Conservation (phyloP, 352 stramenopile genomes). For the Globisporangium camurandrum region DNA sequence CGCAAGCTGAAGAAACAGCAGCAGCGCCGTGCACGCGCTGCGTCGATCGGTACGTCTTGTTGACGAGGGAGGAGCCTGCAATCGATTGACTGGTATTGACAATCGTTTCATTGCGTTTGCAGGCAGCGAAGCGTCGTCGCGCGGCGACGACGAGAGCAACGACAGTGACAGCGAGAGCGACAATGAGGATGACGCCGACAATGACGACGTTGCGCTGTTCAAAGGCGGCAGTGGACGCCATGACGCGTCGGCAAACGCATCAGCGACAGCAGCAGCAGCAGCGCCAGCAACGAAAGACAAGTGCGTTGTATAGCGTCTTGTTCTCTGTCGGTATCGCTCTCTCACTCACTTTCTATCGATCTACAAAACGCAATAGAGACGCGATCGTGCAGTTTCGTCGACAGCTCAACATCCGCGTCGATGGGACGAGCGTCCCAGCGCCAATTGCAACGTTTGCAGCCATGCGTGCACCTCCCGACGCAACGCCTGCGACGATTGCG, state of each 20-base stretch:
- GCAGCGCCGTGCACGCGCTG: conserved; percentile 27
- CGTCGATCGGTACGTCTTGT: conserved; percentile 22
- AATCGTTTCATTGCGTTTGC: no score
- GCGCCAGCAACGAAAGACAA: conserved; percentile 18
- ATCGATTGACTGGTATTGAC: no score
- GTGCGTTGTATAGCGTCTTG: conserved; percentile 8
- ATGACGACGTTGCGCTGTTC: conserved; percentile 44
- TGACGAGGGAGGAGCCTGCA: no score
- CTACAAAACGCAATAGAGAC: no score
- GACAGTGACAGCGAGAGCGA: conserved; percentile 12
- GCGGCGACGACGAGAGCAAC: conserved; percentile 19
- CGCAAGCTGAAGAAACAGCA: conserved; percentile 38
- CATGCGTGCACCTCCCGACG: conserved; percentile 52
- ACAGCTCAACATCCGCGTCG: conserved; percentile 76
- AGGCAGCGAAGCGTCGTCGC: conserved; percentile 13
- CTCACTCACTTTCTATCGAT: no score
- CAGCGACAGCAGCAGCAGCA: conserved; percentile 11
- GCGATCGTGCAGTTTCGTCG: conserved; percentile 55
- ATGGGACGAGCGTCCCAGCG: conserved; percentile 49
- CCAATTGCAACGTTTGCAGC: conserved; percentile 69
- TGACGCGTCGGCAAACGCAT: conserved; percentile 5
- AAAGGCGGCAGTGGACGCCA: conserved; percentile 15
- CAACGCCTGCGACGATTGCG: conserved; percentile 40
- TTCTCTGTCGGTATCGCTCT: conserved; percentile 1
- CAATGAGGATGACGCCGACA: conserved; percentile 18